phyloP scores from a whole-genome alignment of 164 flowering plant genomes.

The Magnolia officinalis region DNA sequence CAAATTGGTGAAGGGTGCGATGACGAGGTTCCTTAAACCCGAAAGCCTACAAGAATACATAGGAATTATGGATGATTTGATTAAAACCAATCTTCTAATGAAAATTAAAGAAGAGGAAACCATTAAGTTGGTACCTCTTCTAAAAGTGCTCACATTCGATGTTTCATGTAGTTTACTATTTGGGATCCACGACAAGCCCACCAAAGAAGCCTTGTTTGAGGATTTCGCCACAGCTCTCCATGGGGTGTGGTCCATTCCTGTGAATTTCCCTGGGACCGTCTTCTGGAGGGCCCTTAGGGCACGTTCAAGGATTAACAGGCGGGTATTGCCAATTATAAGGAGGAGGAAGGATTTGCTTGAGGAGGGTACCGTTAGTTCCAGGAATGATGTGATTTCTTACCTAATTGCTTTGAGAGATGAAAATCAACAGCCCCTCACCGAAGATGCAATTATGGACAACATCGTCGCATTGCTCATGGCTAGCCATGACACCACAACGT shows the following conservation, averaged over 20 bases:
- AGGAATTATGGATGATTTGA: conserved; percentile 13
- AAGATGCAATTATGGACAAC: conserved; percentile 14
- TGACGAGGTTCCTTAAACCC: conserved; percentile 21
- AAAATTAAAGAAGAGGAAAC: conserved; percentile 14
- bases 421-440: conserved; percentile 8
- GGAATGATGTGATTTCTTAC: conserved; percentile 14
- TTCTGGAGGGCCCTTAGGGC: conserved; percentile 13
- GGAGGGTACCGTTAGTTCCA: conserved; percentile 8
- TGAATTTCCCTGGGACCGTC: conserved; percentile 18
- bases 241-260: conserved; percentile 19
- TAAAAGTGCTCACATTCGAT: conserved; percentile 21
- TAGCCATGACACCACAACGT: conserved; percentile 19
- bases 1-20: conserved; percentile 14
- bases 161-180: conserved; percentile 17
- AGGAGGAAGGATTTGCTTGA: conserved; percentile 11
- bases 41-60: conserved; percentile 22
- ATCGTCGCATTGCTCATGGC: conserved; percentile 9
- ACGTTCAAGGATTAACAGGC: conserved; percentile 13
- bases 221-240: conserved; percentile 13
- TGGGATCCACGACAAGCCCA: conserved; percentile 12
- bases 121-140: conserved; percentile 2
- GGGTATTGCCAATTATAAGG: conserved; percentile 8
- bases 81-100: conserved; percentile 3
- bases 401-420: conserved; percentile 14
- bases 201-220: conserved; percentile 10